These are phyloP conservation scores for Tolypocladium inflatum DNA, from an alignment of 2,329 filamentous ascomycete genomes.

Conservation along the genomic window DNA sequence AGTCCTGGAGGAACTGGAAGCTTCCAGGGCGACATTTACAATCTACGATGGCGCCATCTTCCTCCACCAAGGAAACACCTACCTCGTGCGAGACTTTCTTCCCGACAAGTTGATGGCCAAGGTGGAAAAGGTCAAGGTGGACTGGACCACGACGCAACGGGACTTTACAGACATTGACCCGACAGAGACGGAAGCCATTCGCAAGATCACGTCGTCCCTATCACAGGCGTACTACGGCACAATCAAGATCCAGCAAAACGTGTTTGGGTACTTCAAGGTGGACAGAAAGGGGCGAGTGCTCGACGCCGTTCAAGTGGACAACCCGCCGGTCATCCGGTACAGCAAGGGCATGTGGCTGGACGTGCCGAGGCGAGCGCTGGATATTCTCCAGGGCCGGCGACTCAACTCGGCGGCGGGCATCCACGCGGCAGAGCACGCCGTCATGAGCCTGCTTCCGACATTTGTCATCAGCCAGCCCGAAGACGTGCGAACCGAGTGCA, in stretches of 20 bases:
- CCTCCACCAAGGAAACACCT: conserved; percentile 88
- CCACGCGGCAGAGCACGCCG: conserved; percentile 87
- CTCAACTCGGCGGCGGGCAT: conserved; percentile 84
- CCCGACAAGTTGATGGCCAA: conserved; percentile 74
- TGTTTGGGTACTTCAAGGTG: conserved; percentile 97
- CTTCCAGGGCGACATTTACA: conserved; percentile 88
- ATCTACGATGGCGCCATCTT: conserved; percentile 97
- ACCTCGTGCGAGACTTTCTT: conserved; percentile 81
- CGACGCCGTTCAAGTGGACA: conserved; percentile 87
- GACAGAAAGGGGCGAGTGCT: conserved; percentile 77
- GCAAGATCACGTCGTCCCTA: conserved; percentile 52
- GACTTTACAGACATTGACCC: conserved; percentile 94
- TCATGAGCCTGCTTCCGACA: conserved; percentile 79
- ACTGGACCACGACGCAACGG: conserved; percentile 89
- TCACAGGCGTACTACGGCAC: conserved; percentile 75
- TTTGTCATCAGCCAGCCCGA: conserved; percentile 85
- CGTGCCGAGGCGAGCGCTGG: conserved; percentile 67
- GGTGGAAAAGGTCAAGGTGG: conserved; percentile 81
- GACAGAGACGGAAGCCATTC: conserved; percentile 80
- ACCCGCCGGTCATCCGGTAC: conserved; percentile 76
- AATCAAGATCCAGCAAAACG: conserved; percentile 77
- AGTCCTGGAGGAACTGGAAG: conserved; percentile 92
- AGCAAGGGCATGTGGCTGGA: conserved; percentile 95
- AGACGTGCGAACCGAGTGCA: conserved; percentile 92
- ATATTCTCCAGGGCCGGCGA: conserved; percentile 62